These are phyloP conservation scores for Trichoderma simmonsii DNA, from an alignment of 2,329 filamentous ascomycete species.

Conservation along the genomic window DNA sequence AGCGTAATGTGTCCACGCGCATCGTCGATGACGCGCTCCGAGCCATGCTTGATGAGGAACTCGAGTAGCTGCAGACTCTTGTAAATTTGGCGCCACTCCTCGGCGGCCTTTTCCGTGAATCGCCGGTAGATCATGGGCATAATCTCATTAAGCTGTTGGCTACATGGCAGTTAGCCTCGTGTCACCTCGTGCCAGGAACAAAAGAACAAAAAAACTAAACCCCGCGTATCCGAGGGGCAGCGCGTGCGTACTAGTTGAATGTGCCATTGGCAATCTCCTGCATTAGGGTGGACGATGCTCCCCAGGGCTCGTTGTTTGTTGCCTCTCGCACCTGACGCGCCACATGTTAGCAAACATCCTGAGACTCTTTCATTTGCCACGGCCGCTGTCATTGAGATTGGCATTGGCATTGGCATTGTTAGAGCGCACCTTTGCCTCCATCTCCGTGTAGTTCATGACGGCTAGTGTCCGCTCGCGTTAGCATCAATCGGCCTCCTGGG, in stretches of 20 bases:
- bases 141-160: constrained; percentile 88
- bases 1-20: constrained; percentile 91
- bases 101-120: constrained; percentile 96
- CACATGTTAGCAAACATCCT: background rate
- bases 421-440: constrained; percentile 64
- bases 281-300: constrained; percentile 78
- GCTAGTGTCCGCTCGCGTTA: constrained; percentile 51
- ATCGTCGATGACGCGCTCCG: constrained; percentile 95
- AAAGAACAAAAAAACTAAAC: background rate
- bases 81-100: constrained; percentile 99
- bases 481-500: constrained; percentile 20
- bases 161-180: background rate
- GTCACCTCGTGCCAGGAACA: background rate
- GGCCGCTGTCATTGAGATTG: background rate
- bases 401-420: constrained; percentile 18
- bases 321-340: constrained; percentile 78
- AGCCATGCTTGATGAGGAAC: constrained; percentile 96
- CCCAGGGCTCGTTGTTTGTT: constrained; percentile 99
- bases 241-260: constrained; percentile 81
- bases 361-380: background rate
- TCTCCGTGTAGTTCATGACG: constrained; percentile 97
- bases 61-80: constrained; percentile 96
- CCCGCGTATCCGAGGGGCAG: background rate
- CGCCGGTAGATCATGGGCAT: constrained; percentile 99
- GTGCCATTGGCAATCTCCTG: constrained; percentile 98